Percentiles rank a stretch among this genome's conserved stretches.
Evolutionary conservation across 2,329 filamentous ascomycete species (phyloP).

Genomic region (Trichoderma sp.): DNA sequence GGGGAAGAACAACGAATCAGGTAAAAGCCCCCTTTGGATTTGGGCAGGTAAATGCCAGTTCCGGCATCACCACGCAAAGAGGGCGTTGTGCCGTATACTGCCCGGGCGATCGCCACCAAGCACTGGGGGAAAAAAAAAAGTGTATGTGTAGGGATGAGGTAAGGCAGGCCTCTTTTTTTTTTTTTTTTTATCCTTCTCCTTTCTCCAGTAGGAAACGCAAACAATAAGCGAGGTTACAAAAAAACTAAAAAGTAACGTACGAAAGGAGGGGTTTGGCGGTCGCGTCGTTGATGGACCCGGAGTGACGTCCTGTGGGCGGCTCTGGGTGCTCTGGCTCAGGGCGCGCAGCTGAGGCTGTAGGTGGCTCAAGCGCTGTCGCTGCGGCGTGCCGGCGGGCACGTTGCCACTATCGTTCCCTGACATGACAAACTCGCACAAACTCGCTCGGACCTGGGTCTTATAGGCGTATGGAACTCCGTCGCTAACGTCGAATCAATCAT

Average conservation of each 20-base stretch:
- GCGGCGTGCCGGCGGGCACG: slow-evolving; percentile 8
- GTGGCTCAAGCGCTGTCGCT: slow-evolving; percentile 5
- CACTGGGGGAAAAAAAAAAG: neutral
- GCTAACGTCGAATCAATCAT: neutral
- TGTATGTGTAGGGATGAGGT: neutral
- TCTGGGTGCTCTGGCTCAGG: slow-evolving; percentile 8
- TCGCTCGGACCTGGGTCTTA: too few relatives aligned
- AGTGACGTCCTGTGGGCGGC: slow-evolving; percentile 11
- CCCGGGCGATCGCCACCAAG: slow-evolving; percentile 19
- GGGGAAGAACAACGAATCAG: neutral
- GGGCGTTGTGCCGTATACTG: slow-evolving; percentile 19
- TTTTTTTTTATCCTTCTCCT: neutral
- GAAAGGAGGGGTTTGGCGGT: slow-evolving; percentile 55
- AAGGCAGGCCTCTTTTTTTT: neutral
- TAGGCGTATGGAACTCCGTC: too few relatives aligned
- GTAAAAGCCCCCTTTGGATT: neutral
- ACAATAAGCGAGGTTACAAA: slow-evolving; percentile 9
- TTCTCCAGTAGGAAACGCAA: neutral
- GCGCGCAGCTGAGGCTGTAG: neutral
- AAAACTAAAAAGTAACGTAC: slow-evolving; percentile 45
- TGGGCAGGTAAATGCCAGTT: slow-evolving; percentile 10
- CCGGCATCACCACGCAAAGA: slow-evolving; percentile 22
- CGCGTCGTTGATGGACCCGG: slow-evolving; percentile 5
- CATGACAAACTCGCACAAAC: neutral
- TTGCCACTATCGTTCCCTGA: slow-evolving; percentile 4